Conservation (phyloP, 2,329 filamentous ascomycete genomes). For the Colletotrichum spinosum region DNA sequence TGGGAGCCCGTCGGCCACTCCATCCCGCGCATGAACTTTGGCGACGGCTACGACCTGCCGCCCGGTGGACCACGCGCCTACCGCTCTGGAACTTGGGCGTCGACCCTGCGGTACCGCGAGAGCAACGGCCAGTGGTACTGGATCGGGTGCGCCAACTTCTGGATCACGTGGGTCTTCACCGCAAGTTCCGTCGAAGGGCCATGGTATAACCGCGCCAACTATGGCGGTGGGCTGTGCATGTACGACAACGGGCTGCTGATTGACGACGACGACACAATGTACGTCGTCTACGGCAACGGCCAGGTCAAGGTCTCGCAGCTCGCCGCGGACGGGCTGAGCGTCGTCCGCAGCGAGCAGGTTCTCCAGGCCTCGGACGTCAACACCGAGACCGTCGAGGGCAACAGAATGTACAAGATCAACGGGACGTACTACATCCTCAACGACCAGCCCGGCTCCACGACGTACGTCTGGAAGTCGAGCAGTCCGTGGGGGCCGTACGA, state of each 20-base stretch:
- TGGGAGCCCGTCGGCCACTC: slow-evolving; percentile 61
- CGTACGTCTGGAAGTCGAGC: slow-evolving; percentile 62
- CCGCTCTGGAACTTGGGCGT: slow-evolving; percentile 67
- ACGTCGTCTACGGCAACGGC: slow-evolving; percentile 64
- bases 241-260: slow-evolving; percentile 70
- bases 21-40: slow-evolving; percentile 58
- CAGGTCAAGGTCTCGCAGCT: slow-evolving; percentile 64
- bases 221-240: slow-evolving; percentile 58
- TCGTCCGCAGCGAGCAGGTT: slow-evolving; percentile 58
- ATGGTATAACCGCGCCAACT: slow-evolving; percentile 52
- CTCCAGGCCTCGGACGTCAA: slow-evolving; percentile 52
- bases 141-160: slow-evolving; percentile 66
- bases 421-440: slow-evolving; percentile 67
- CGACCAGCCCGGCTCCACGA: slow-evolving; percentile 56
- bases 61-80: slow-evolving; percentile 56
- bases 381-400: slow-evolving; percentile 58
- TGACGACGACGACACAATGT: slow-evolving; percentile 69
- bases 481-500: slow-evolving; percentile 66
- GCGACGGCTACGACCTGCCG: slow-evolving; percentile 59
- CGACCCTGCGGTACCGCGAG: slow-evolving; percentile 62
- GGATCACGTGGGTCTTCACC: slow-evolving; percentile 65
- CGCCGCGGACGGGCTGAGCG: slow-evolving; percentile 57
- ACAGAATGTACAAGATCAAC: slow-evolving; percentile 68
- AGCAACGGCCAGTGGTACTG: slow-evolving; percentile 65
- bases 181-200: slow-evolving; percentile 54